Conservation (phyloP, 1,284 basidiomycete species). For the Ceratobasidium sp. region DNA sequence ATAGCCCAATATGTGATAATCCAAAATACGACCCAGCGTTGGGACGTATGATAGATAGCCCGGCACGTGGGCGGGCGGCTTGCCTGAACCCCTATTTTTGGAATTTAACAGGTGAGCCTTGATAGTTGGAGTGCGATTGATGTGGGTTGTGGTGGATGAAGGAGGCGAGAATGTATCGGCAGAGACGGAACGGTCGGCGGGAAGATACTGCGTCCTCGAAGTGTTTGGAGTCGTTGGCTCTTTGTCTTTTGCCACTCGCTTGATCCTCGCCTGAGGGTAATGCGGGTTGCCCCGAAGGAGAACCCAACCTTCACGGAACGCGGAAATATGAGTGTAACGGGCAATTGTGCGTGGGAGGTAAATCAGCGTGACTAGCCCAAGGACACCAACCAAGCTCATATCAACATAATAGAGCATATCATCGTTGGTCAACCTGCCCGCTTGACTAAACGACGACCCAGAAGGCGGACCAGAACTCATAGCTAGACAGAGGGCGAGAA, state of each 20-base stretch:
- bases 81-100: background rate
- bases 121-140: background rate
- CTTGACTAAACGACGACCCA: background rate
- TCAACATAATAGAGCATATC: conserved; percentile 18
- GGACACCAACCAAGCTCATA: conserved; percentile 19
- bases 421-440: background rate
- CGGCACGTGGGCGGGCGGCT: background rate
- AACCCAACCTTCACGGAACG: conserved; percentile 10
- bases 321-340: conserved; percentile 13
- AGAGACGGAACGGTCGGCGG: background rate
- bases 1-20: conserved; percentile 18
- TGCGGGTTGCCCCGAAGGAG: background rate
- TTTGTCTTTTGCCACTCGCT: background rate
- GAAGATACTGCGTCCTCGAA: conserved; percentile 3
- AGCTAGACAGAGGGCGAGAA: background rate
- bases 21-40: background rate
- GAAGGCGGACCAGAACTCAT: conserved; percentile 24
- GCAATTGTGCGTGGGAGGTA: conserved; percentile 16
- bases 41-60: background rate
- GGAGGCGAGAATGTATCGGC: background rate
- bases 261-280: background rate
- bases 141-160: background rate
- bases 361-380: background rate
- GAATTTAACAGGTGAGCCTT: background rate
- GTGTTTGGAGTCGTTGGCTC: background rate